Base-by-base conservation (phyloP, 805 yeast genomes). In the Teunomyces tritomae region DNA sequence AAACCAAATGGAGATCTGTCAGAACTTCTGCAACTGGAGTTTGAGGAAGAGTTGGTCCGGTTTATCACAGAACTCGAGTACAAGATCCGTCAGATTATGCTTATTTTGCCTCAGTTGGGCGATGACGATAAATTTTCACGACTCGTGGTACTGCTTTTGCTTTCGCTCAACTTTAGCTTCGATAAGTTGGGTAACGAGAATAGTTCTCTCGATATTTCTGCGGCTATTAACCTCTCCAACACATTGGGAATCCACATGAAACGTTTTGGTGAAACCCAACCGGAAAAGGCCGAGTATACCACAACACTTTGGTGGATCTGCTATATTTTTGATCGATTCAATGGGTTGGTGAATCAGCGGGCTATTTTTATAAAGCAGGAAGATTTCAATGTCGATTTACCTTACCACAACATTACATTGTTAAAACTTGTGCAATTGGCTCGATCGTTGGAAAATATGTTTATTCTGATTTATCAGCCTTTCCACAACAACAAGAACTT, bases 221-320 rank as follows among this genome's bases (percentile, higher is more conserved):
- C 55, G 36, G 65, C 71, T 3, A 55, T 66, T 36, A 64, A 61
- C 48, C 49, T 64, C 39, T 63, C 61, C 3, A 51, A 53, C 8
- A 54, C 64, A 6, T 37, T 62, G 33, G 68, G 61, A 1, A 58
- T 65, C 29, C 68, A 65, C 44, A 59, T 59, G 62, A 62, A 61
- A 45, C 48, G 58, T 0, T 49, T 46, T 34, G 42, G 41, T 27
- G 49, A 46, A 28, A 41, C 34, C 4, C 44, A 16, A 20, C 49
- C 44, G 29, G 46, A 16, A 53, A 53, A 29, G 42, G 49, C 46
- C 3, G 51, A 42, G 28, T 63, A 64, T 40, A 50, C 61, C 13
- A 54, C 61, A 11, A 55, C 61, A 35, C 49, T 68, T 14, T 69
- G 71, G 70, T 69, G 73, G 73, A 52, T 59, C 39, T 57, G 68